Evolutionary conservation across 495 filamentous ascomycete genomes (phyloP).

Genomic region (Penicillium diatomitis): DNA sequence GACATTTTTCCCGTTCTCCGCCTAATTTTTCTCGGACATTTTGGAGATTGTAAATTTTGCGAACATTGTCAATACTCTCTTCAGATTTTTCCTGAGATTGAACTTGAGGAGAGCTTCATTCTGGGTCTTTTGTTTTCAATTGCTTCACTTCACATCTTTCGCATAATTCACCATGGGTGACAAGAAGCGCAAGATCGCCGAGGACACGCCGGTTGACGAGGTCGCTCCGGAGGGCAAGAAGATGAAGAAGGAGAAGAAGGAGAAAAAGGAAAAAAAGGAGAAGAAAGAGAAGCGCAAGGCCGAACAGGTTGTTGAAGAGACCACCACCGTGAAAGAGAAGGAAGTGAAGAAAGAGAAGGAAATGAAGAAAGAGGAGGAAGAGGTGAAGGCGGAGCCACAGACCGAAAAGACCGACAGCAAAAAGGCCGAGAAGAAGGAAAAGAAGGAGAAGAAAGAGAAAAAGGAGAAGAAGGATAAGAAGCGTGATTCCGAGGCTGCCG

Average conservation of each 20-base stretch:
- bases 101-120: too few species aligned
- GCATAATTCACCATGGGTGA: conserved; percentile 26
- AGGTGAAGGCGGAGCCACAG: conserved; percentile 3
- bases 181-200: conserved; percentile 39
- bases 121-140: background rate
- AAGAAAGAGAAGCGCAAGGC: conserved; percentile 18
- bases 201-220: conserved; percentile 16
- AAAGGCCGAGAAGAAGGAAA: conserved; percentile 8
- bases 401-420: conserved; percentile 12
- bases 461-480: conserved; percentile 12
- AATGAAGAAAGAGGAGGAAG: conserved; percentile 14
- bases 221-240: conserved; percentile 32
- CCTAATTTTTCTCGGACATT: conserved; percentile 21
- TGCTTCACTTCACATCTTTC: background rate
- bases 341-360: conserved; percentile 13
- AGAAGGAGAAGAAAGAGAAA: conserved; percentile 3
- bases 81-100: too few species aligned
- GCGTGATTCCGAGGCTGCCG: conserved; percentile 7
- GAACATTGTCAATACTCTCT: too few species aligned
- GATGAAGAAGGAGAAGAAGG: conserved; percentile 26
- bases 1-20: conserved; percentile 19
- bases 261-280: conserved; percentile 25
- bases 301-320: conserved; percentile 8
- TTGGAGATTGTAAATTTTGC: too few species aligned
- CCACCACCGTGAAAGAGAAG: conserved; percentile 6